Percentiles rank a stretch among this genome's conserved stretches.
Conservation (phyloP, 495 filamentous ascomycete genomes). For the Xylaria telfairii region DNA sequence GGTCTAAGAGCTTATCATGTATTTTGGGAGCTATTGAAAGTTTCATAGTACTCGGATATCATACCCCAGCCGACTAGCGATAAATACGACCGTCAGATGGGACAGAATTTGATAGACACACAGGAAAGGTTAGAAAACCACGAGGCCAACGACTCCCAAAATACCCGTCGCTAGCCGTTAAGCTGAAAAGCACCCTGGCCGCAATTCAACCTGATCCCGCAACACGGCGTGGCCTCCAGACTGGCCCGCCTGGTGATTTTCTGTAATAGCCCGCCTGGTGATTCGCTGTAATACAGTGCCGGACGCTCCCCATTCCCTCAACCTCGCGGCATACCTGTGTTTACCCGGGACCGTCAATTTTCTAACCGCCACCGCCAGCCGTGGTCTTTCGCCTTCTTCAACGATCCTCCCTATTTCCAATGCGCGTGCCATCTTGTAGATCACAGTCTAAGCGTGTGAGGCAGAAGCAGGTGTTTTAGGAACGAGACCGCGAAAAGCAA, state of each 20-base stretch:
- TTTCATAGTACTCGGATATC: conserved; percentile 11
- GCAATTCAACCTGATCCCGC: conserved; percentile 3
- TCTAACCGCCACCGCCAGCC: conserved; percentile 11
- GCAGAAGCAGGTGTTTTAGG: conserved; percentile 11
- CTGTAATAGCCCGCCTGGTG: not conserved
- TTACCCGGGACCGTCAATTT: conserved; percentile 50
- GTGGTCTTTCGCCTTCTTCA: conserved; percentile 1
- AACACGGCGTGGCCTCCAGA: conserved; percentile 9
- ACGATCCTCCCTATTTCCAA: conserved; percentile 19
- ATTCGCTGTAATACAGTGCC: not conserved
- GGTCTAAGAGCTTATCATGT: not conserved
- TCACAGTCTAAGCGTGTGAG: conserved; percentile 7
- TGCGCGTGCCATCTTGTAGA: conserved; percentile 14
- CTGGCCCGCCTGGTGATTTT: not conserved
- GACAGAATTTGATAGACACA: conserved; percentile 16
- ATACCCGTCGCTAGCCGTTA: conserved; percentile 4
- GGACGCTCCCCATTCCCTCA: conserved; percentile 1
- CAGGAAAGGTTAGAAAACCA: conserved; percentile 19
- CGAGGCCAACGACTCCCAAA: conserved; percentile 18
- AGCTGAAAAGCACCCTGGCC: conserved; percentile 6
- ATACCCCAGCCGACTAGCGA: not conserved
- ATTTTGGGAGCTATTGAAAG: conserved; percentile 20
- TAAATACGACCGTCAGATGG: not conserved
- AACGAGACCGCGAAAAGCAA: conserved; percentile 19
- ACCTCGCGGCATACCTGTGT: conserved; percentile 56